Base-by-base conservation (phyloP, 345 rosid genomes). In the Aquilaria malaccensis region DNA sequence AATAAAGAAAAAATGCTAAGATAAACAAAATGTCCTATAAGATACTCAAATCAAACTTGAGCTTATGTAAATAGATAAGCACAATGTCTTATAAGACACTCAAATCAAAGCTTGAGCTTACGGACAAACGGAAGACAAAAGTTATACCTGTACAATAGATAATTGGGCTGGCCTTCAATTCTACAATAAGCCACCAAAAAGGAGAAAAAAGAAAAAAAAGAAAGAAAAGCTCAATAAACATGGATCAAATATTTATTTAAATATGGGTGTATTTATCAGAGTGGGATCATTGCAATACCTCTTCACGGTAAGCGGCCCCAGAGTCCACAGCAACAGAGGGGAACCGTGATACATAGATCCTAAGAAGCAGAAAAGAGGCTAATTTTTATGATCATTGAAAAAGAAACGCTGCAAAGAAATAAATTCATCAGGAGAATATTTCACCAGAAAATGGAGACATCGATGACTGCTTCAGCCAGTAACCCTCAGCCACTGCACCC, bases 341-440 rank as follows among this genome's bases (percentile, higher is more conserved):
- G 99, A 90, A 67, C 93, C 97, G 63, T 90, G 99, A 74, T 88
- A 90, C 95, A 94, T 94, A 55, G 97, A 90, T 77, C 99, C 99
- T 94, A 33, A 50, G 7, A 56, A 33, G 65, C 7, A 61, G 64
- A 52, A 30, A 67, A 67, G 56, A 50, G 45, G 12, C 62, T 30
- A 63, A 57, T 13, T 9, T 45, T 31, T 12, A 30, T 51, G 22
- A 22, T 22, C 22, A 22, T 22, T 22, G 22, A 22, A 22, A 33
- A 11, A 30, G 43, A 41, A 41, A 37, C 43, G 9, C 2, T 11
- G 2, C 50, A 9, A 48, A 15, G 55, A 33, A 1, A 1, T 4
- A 11, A 46, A 45, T 10, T 7, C 14, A 13, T 45, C 49, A 13
- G 22, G 7, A 50, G 12, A 45, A 32, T 2, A 43, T 52, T 45